A percentile compares a stretch with the other conserved stretches of the same genome.
phyloP scores from a whole-genome alignment of 2,329 filamentous ascomycete species.

The Aspergillus puulaauensis region DNA sequence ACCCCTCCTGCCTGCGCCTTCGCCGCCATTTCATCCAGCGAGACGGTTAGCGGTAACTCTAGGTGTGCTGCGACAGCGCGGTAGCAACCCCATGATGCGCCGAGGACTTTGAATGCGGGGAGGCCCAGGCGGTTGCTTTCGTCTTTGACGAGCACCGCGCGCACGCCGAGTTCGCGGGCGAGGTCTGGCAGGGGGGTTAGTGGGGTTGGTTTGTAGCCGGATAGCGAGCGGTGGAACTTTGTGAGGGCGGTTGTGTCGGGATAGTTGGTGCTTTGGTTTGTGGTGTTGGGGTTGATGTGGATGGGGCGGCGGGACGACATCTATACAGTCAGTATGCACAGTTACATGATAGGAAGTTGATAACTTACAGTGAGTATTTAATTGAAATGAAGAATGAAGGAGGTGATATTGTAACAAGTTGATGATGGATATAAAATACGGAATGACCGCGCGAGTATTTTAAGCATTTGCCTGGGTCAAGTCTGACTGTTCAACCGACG shows the following conservation, averaged over 20 bases:
- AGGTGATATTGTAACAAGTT: not conserved
- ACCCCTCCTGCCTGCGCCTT: constrained; percentile 34
- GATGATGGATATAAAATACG: no score
- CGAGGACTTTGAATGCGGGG: constrained; percentile 77
- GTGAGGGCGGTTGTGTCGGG: constrained; percentile 14
- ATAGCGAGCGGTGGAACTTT: constrained; percentile 59
- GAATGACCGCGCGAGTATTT: no score
- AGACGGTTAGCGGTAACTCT: constrained; percentile 42
- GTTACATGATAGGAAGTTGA: no score
- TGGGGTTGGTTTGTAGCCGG: constrained; percentile 56
- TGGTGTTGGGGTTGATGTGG: constrained; percentile 25
- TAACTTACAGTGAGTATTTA: not conserved
- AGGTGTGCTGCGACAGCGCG: constrained; percentile 54
- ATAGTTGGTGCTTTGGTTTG: constrained; percentile 15
- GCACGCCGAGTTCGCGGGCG: constrained; percentile 58
- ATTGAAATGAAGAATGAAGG: not conserved
- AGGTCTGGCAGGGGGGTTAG: constrained; percentile 55
- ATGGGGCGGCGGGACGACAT: constrained; percentile 24
- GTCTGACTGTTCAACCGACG: not conserved
- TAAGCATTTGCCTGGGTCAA: not conserved
- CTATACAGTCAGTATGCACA: not conserved
- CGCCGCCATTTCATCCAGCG: constrained; percentile 45
- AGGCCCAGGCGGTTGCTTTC: constrained; percentile 68
- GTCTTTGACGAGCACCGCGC: constrained; percentile 66
- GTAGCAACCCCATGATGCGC: constrained; percentile 71